These are phyloP conservation scores for Imleria badia DNA, from an alignment of 768 basidiomycete genomes.

Conservation along the genomic window DNA sequence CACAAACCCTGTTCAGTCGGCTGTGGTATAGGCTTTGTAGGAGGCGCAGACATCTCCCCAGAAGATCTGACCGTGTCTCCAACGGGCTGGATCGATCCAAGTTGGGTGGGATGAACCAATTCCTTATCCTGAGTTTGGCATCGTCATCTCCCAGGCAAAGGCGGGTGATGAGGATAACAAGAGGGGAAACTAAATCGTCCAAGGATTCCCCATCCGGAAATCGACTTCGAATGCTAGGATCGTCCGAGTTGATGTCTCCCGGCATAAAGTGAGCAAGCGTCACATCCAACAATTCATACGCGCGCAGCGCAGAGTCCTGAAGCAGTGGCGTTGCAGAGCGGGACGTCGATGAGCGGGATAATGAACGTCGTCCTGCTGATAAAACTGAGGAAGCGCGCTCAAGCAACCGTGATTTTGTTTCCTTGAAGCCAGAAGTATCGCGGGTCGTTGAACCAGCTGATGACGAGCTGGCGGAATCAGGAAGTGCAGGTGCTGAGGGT, in stretches of 20 bases:
- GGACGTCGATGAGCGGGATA: conserved; percentile 49
- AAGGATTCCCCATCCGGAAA: conserved; percentile 47
- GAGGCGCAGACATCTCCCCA: conserved; percentile 80
- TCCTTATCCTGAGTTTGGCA: conserved; percentile 54
- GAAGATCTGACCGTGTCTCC: conserved; percentile 66
- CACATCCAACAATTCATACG: conserved; percentile 68
- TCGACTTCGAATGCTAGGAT: conserved; percentile 52
- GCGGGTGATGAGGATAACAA: conserved; percentile 72
- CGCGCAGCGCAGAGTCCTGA: conserved; percentile 57
- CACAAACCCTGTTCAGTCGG: conserved; percentile 71
- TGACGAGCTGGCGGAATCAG: conserved; percentile 39
- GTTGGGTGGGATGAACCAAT: conserved; percentile 72
- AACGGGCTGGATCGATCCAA: conserved; percentile 79
- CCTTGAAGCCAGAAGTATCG: conserved; percentile 17
- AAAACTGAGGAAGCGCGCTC: conserved; percentile 30
- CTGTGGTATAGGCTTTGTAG: conserved; percentile 72
- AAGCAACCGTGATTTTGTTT: conserved; percentile 22
- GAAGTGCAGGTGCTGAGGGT: conserved; percentile 34
- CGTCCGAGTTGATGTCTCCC: conserved; percentile 61
- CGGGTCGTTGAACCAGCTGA: conserved; percentile 17
- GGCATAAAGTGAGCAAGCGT: conserved; percentile 64
- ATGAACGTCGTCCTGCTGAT: conserved; percentile 31
- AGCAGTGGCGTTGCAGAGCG: conserved; percentile 29
- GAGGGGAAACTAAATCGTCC: conserved; percentile 77
- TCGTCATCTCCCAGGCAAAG: conserved; percentile 64